Evolutionary conservation across 2,329 filamentous ascomycete species (phyloP).

Genomic region (Claviceps sp.): DNA sequence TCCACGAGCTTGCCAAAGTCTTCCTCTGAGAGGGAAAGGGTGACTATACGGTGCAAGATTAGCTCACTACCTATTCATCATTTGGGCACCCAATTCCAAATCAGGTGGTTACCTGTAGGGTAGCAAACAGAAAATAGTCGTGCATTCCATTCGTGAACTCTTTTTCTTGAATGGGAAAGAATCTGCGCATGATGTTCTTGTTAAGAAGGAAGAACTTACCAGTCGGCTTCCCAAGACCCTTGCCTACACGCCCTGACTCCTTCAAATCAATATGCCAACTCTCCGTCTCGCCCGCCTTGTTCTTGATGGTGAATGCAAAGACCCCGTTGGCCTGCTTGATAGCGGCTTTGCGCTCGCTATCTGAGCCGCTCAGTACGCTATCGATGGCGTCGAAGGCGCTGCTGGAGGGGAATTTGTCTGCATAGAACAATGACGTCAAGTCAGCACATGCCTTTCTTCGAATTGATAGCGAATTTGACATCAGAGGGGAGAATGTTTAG

Average conservation of each 20-base stretch:
- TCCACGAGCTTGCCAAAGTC: conserved; percentile 75
- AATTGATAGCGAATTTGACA: too few relatives aligned
- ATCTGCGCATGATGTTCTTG: neutral
- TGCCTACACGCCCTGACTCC: conserved; percentile 69
- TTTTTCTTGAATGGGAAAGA: neutral
- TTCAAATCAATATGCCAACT: conserved; percentile 96
- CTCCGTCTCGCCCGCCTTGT: conserved; percentile 62
- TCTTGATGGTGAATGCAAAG: conserved; percentile 89
- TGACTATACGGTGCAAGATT: conserved; percentile 42
- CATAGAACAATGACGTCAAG: neutral
- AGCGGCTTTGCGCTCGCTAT: conserved; percentile 69
- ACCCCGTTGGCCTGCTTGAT: conserved; percentile 79
- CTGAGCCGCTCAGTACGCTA: conserved; percentile 50
- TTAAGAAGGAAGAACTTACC: conserved; percentile 38
- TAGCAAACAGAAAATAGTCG: too few relatives aligned
- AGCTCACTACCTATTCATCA: too few relatives aligned
- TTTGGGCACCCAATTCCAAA: too few relatives aligned
- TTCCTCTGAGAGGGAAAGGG: conserved; percentile 68
- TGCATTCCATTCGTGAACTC: neutral
- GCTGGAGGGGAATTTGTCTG: conserved; percentile 79
- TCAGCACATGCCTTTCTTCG: neutral
- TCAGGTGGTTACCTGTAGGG: too few relatives aligned
- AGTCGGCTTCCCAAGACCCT: conserved; percentile 68
- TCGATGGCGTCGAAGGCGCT: conserved; percentile 84
- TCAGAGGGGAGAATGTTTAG: too few relatives aligned